These are phyloP conservation scores for Phytophthora sansomeana DNA, from an alignment of 352 stramenopile species.

Conservation along the genomic window DNA sequence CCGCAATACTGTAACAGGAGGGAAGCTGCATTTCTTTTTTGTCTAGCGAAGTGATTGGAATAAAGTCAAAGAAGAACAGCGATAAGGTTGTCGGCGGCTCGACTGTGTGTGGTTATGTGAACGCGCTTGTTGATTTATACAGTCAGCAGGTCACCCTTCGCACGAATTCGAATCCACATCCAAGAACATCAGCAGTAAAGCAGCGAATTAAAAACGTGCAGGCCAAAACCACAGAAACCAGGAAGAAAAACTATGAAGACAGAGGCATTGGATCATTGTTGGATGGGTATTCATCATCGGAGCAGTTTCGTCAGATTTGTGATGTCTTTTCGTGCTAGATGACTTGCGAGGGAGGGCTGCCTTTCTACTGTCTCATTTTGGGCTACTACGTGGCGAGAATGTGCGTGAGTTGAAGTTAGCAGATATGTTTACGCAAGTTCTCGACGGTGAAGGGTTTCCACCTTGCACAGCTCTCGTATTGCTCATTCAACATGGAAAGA, in stretches of 20 bases:
- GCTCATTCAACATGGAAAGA: no score
- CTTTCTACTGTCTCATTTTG: background rate
- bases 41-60: background rate
- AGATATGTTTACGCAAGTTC: no score
- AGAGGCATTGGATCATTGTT: slow-evolving; percentile 18
- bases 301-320: no score
- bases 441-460: no score
- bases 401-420: no score
- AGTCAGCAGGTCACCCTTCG: slow-evolving; percentile 14
- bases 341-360: no score
- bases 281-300: no score
- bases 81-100: slow-evolving; percentile 7
- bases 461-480: no score
- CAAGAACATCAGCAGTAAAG: slow-evolving; percentile 12
- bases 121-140: slow-evolving; percentile 17
- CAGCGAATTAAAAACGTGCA: slow-evolving; percentile 22
- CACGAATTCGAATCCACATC: slow-evolving; percentile 18
- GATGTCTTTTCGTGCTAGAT: no score
- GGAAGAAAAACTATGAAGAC: slow-evolving; percentile 16
- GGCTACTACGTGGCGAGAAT: background rate
- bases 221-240: slow-evolving; percentile 15
- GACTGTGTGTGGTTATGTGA: slow-evolving; percentile 16
- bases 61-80: slow-evolving; percentile 22
- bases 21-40: slow-evolving; percentile 23
- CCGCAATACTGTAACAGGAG: slow-evolving; percentile 8